Conservation (phyloP, 2,329 filamentous ascomycete species). For the Colletotrichum costaricense region DNA sequence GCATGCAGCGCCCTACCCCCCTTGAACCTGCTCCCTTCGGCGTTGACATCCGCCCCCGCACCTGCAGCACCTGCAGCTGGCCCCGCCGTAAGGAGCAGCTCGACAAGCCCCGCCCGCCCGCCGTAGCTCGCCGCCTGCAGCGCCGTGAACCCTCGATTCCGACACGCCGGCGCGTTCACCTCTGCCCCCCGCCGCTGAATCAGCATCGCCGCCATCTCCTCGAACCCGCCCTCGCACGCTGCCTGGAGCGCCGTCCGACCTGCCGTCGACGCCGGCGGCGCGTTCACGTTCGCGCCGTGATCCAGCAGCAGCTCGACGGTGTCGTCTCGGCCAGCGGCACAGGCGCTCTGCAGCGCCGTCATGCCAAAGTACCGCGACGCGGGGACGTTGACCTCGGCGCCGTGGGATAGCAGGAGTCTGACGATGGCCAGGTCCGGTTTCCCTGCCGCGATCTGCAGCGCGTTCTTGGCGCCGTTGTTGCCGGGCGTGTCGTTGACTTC, state of each 20-base stretch:
- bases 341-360: conserved; percentile 53
- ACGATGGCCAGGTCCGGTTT: conserved; percentile 40
- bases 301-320: conserved; percentile 43
- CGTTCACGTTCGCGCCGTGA: conserved; percentile 47
- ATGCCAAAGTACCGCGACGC: conserved; percentile 46
- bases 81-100: conserved; percentile 32
- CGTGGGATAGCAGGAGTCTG: conserved; percentile 41
- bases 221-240: conserved; percentile 29
- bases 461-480: conserved; percentile 50
- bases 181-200: conserved; percentile 34
- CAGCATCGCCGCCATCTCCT: conserved; percentile 29
- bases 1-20: conserved; percentile 39
- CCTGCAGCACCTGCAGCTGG: not conserved
- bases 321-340: conserved; percentile 41
- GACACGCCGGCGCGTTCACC: conserved; percentile 35
- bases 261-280: conserved; percentile 36
- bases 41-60: conserved; percentile 39
- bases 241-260: conserved; percentile 41
- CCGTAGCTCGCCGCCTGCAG: conserved; percentile 47
- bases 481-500: conserved; percentile 47
- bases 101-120: conserved; percentile 46
- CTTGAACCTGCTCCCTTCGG: conserved; percentile 37
- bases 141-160: conserved; percentile 44
- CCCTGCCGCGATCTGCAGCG: conserved; percentile 50
- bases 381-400: conserved; percentile 45